Conservation (phyloP, 768 basidiomycete genomes). For the Pleurotus pulmonarius region DNA sequence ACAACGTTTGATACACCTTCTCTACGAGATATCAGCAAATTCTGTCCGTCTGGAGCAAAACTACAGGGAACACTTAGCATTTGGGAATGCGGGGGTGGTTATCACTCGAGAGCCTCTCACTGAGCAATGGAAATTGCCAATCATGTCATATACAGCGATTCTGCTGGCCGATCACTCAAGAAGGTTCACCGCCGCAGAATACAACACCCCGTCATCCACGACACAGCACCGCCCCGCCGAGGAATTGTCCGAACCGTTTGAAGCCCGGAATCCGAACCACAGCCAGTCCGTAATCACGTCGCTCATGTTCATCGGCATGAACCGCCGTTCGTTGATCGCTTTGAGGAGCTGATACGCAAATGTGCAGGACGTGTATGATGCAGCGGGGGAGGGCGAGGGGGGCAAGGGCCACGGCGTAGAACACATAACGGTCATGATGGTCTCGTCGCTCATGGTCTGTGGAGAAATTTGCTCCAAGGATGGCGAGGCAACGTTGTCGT, state of each 20-base stretch:
- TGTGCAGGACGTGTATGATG: not conserved
- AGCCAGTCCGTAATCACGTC: conserved; percentile 1
- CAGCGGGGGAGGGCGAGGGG: not conserved
- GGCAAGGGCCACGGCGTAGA: not conserved
- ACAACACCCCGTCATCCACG: not conserved
- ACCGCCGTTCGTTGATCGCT: not conserved
- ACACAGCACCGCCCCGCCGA: not conserved
- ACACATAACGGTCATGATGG: not conserved
- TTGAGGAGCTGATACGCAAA: conserved; percentile 2
- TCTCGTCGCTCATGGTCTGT: not conserved
- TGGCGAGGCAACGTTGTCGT: not conserved
- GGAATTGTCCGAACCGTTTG: not conserved
- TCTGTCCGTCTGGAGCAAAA: no score
- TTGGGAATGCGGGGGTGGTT: no score
- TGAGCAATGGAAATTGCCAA: no score
- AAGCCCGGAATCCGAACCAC: not conserved
- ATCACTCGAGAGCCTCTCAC: no score
- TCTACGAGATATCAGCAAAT: no score
- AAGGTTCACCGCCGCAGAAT: not conserved
- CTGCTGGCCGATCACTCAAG: not conserved
- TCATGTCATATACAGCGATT: not conserved
- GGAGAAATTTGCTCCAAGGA: not conserved
- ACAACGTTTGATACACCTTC: no score
- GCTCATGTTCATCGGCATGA: conserved; percentile 2
- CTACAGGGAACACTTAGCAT: no score